A percentile compares a stretch with the other conserved stretches of the same genome.
These are phyloP conservation scores for Termitomyces sp. DNA, from an alignment of 1,284 basidiomycete species.

Conservation along the genomic window DNA sequence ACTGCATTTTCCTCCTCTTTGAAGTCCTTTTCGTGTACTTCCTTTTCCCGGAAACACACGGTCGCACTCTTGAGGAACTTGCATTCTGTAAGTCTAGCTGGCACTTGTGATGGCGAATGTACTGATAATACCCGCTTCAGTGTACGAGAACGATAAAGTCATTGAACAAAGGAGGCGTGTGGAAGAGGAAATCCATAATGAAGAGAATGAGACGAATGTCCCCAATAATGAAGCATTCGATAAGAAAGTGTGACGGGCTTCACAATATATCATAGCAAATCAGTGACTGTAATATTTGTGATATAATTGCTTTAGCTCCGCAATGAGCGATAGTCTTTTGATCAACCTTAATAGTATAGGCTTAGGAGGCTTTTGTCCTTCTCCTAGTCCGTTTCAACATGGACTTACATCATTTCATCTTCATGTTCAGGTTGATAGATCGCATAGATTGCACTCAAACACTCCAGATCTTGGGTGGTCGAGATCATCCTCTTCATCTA, in stretches of 20 bases:
- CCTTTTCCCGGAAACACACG: slow-evolving; percentile 51
- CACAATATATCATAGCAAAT: too few species aligned
- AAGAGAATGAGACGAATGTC: not conserved
- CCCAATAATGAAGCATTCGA: not conserved
- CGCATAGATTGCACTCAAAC: too few species aligned
- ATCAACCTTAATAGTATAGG: too few species aligned
- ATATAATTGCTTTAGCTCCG: too few species aligned
- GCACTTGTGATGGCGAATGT: not conserved
- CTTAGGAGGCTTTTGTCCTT: too few species aligned
- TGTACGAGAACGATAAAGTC: slow-evolving; percentile 45
- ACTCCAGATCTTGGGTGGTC: too few species aligned
- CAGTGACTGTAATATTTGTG: too few species aligned
- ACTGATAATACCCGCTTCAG: slow-evolving; percentile 23
- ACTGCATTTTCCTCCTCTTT: slow-evolving; percentile 43
- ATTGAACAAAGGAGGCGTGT: slow-evolving; percentile 42
- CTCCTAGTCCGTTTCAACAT: too few species aligned
- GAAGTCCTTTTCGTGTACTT: slow-evolving; percentile 47
- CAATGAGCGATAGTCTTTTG: too few species aligned
- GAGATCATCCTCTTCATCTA: too few species aligned
- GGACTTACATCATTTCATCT: too few species aligned
- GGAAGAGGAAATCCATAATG: slow-evolving; percentile 29
- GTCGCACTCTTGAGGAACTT: slow-evolving; percentile 54
- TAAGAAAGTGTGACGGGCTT: slow-evolving; percentile 1
- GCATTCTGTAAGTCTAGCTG: slow-evolving; percentile 43
- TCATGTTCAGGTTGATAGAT: too few species aligned